Evolutionary conservation across 75 land plant species (phyloP), one percentile per base, ranked within the genome.

Genomic region (Ceratopteris richardii): DNA sequence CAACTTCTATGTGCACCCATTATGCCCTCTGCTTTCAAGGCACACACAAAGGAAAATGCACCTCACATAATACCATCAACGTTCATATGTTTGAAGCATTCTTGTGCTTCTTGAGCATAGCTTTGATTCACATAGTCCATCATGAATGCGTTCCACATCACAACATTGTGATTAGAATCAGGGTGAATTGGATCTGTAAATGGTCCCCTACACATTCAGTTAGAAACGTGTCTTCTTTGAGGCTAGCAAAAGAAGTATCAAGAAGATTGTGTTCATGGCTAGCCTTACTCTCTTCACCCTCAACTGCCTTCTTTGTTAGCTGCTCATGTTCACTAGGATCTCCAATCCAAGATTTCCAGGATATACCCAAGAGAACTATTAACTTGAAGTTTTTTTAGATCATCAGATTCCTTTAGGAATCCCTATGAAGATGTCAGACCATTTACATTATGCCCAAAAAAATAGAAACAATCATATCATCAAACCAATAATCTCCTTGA

Each of bases 201-300:
- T 46, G 37, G 30, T 29, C 62, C 71, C 33, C 16, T 53, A 25
- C 28, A 31, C n/a, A 0, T 44, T 23, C 44, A 53, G 55, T 46
- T 0, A 0, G 39, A n/a, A 7, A 31, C 16, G 5, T 17, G 16
- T 63, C 76, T 37, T 65, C 67, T 50, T 64, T 51, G 27, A 76
- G 61, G 43, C 78, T 72, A 21, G 81, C 70, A 62, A 87, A 87
- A 17, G 84, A 84, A 54, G 73, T 83, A 11, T 83, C 87, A 2
- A 87, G 87, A 17, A 83, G 72, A 55, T 80, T 73, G 60, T 74
- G 61, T 31, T 54, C 80, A 61, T 62, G 43, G 61, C 61, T 72
- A 65, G 65, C 18, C 2, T 46, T 2, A 17, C 50, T 46, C 17
- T n/a, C 4, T 46, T 21, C 50, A 46, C 21, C 48, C 4, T n/a